These are phyloP conservation scores for Hebeloma cylindrosporum DNA, from an alignment of 768 basidiomycete species.

Conservation along the genomic window DNA sequence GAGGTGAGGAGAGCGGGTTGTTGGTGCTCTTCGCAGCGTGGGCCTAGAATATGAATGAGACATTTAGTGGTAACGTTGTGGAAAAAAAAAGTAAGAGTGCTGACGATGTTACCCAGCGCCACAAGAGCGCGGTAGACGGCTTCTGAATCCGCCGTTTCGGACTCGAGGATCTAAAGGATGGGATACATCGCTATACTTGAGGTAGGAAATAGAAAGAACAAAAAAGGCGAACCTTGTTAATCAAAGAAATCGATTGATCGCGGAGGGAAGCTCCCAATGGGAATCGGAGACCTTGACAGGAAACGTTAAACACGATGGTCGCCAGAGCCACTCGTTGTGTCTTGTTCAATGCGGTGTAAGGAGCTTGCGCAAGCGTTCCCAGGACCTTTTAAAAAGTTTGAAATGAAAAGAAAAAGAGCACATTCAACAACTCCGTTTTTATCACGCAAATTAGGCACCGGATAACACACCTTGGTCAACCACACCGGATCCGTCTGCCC, in stretches of 20 bases:
- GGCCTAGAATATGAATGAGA: constrained; percentile 37
- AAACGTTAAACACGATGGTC: constrained; percentile 80
- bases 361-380: constrained; percentile 46
- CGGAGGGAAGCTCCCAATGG: constrained; percentile 40
- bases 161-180: constrained; percentile 53
- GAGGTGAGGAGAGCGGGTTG: constrained; percentile 36
- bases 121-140: constrained; percentile 70
- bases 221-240: constrained; percentile 22
- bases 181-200: background rate
- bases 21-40: constrained; percentile 43
- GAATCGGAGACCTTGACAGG: constrained; percentile 52
- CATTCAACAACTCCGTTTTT: background rate
- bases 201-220: background rate
- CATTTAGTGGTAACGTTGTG: background rate
- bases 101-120: constrained; percentile 71
- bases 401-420: constrained; percentile 9
- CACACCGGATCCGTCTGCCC: constrained; percentile 38
- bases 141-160: constrained; percentile 61
- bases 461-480: constrained; percentile 49
- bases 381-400: too few species aligned
- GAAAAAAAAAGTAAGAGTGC: constrained; percentile 17
- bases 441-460: background rate
- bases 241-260: constrained; percentile 42
- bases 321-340: constrained; percentile 74
- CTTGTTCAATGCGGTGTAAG: constrained; percentile 61